phyloP scores from a whole-genome alignment of 257 asterid species.

The Salvia rosmarinus region DNA sequence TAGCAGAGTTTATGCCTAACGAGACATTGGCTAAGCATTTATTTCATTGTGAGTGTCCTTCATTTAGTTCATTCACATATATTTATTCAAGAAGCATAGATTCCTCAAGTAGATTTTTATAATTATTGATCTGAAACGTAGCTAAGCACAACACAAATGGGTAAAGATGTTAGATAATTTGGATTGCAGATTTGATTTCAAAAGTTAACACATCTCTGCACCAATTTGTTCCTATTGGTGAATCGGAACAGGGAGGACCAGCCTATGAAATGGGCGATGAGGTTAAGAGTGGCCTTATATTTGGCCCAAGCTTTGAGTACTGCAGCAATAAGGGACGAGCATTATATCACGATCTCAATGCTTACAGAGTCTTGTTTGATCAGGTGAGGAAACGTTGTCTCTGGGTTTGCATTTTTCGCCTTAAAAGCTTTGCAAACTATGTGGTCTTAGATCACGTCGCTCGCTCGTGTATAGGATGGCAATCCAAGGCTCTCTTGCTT shows the following conservation, averaged over 20 bases:
- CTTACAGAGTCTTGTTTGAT: constrained; percentile 67
- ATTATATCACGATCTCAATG: constrained; percentile 61
- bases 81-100: neutral
- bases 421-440: neutral
- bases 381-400: constrained; percentile 37
- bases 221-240: constrained; percentile 2
- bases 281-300: constrained; percentile 58
- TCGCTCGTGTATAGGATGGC: constrained; percentile 46
- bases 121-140: constrained; percentile 19
- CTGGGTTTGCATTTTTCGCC: neutral
- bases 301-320: constrained; percentile 61
- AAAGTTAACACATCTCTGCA: neutral
- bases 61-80: neutral
- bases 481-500: constrained; percentile 66
- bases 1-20: constrained; percentile 62
- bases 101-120: neutral
- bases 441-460: constrained; percentile 9
- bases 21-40: constrained; percentile 60
- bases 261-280: constrained; percentile 70
- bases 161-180: neutral
- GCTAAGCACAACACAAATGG: neutral
- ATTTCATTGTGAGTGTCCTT: constrained; percentile 51
- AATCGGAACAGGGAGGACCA: constrained; percentile 51
- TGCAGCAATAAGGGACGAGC: constrained; percentile 57
- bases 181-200: neutral